Percentiles rank a stretch among this genome's conserved stretches.
phyloP scores from a whole-genome alignment of 768 basidiomycete species.

The Tubosaeta sp. region DNA sequence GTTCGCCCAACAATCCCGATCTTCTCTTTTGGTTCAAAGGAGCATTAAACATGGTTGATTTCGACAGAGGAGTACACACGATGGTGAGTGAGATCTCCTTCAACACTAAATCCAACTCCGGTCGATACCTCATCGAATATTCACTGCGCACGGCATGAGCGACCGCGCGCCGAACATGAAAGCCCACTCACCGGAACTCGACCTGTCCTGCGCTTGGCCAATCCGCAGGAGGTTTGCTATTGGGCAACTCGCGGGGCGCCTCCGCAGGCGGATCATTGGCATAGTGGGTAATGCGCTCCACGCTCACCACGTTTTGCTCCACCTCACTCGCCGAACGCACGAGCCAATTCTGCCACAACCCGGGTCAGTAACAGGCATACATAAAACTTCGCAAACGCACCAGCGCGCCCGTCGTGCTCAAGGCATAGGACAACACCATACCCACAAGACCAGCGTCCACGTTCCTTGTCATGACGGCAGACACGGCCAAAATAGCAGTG shows the following conservation, averaged over 20 bases:
- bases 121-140: constrained; percentile 76
- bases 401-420: constrained; percentile 76
- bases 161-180: not conserved
- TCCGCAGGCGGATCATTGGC: constrained; percentile 62
- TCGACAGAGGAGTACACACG: constrained; percentile 34
- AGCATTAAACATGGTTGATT: constrained; percentile 2
- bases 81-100: constrained; percentile 68
- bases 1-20: constrained; percentile 88
- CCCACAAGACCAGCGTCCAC: constrained; percentile 90
- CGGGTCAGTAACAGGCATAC: not conserved
- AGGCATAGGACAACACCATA: constrained; percentile 80
- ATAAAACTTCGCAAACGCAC: constrained; percentile 36
- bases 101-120: constrained; percentile 77
- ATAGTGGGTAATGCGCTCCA: constrained; percentile 85
- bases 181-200: constrained; percentile 58
- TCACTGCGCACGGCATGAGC: constrained; percentile 34
- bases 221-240: constrained; percentile 42
- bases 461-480: constrained; percentile 64
- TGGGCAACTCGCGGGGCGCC: constrained; percentile 66
- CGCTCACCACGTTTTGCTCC: constrained; percentile 87
- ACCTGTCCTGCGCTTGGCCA: constrained; percentile 80
- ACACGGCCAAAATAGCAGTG: constrained; percentile 61
- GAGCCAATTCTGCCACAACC: constrained; percentile 61
- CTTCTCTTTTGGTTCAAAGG: constrained; percentile 65
- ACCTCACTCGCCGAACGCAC: constrained; percentile 83